These are phyloP conservation scores for Coemansia sp. DNA, from an alignment of 192 early-diverging fungal species.

Conservation along the genomic window DNA sequence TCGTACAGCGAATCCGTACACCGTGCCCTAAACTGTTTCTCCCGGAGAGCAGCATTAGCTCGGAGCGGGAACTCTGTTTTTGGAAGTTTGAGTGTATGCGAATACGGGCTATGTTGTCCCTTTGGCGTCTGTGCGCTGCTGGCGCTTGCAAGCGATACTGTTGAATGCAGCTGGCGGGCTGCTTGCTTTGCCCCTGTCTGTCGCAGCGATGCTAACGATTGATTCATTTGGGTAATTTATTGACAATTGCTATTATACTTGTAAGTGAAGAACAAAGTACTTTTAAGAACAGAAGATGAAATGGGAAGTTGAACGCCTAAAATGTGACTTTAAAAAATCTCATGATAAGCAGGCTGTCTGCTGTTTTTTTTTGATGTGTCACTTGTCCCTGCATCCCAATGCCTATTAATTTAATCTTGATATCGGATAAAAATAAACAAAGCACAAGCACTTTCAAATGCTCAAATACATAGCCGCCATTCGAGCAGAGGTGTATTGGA, in stretches of 20 bases:
- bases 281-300: no score
- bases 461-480: no score
- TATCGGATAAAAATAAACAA: no score
- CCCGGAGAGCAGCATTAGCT: conserved; percentile 61
- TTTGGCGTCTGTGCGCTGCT: conserved; percentile 14
- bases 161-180: background rate
- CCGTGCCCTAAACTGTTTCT: conserved; percentile 61
- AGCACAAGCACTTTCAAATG: no score
- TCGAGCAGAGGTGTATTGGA: no score
- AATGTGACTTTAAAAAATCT: no score
- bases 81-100: conserved; percentile 67
- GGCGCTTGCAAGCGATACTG: background rate
- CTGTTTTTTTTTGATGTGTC: no score
- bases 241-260: background rate
- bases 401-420: no score
- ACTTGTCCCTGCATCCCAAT: no score
- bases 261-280: background rate
- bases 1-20: conserved; percentile 66
- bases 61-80: conserved; percentile 70
- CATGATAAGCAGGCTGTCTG: no score
- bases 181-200: background rate
- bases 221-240: conserved; percentile 22
- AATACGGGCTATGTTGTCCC: conserved; percentile 23
- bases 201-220: conserved; percentile 26
- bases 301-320: no score